These are phyloP conservation scores for Microcos paniculata DNA, from an alignment of 345 rosid species.

Conservation along the genomic window DNA sequence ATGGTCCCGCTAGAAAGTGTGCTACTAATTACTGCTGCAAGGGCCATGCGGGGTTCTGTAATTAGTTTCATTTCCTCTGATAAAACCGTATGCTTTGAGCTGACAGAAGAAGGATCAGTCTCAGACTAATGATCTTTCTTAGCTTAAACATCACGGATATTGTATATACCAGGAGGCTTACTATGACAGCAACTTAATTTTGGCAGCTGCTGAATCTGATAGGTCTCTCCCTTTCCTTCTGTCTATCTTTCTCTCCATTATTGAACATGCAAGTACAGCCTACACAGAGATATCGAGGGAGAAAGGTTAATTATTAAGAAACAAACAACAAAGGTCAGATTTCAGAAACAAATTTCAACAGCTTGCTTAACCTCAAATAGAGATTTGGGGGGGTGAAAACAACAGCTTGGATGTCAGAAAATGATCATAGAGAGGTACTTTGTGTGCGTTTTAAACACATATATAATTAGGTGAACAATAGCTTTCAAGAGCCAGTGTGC, in stretches of 20 bases:
- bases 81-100: background rate
- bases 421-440: background rate
- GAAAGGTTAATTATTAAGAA: background rate
- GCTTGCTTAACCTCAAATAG: background rate
- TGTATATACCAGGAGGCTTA: no score
- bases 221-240: background rate
- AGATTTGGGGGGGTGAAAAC: background rate
- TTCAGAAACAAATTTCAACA: background rate
- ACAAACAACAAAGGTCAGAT: conserved; percentile 4
- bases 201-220: conserved; percentile 3
- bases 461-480: conserved; percentile 24
- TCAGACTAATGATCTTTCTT: conserved; percentile 12
- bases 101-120: background rate
- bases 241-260: background rate
- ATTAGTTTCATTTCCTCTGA: conserved; percentile 1
- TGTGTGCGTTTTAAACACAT: background rate
- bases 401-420: background rate
- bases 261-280: conserved; percentile 7
- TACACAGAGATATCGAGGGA: background rate
- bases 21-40: no score
- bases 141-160: conserved; percentile 36
- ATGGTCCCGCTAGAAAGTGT: no score
- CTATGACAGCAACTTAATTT: conserved; percentile 1
- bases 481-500: conserved; percentile 20
- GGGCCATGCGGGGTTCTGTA: no score